A percentile compares a stretch with the other conserved stretches of the same genome.
Conservation (phyloP, 2,329 filamentous ascomycete species). For the Bipolaris bicolor region DNA sequence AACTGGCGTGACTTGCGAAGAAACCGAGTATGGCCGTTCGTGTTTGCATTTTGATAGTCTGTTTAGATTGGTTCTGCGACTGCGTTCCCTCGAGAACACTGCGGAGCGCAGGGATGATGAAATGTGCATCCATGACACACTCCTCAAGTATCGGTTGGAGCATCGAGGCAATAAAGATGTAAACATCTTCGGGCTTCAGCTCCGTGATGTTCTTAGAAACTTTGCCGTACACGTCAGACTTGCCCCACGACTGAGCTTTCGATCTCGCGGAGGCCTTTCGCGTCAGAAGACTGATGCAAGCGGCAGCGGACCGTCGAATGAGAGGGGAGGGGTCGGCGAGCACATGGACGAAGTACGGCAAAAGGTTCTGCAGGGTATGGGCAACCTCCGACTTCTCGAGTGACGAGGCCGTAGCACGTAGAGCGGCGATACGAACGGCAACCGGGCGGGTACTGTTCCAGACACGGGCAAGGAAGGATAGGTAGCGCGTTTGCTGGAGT, state of each 20-base stretch:
- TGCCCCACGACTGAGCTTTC: slow-evolving; percentile 30
- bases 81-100: slow-evolving; percentile 64
- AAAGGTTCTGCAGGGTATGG: slow-evolving; percentile 74
- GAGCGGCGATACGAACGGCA: slow-evolving; percentile 70
- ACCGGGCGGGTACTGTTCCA: slow-evolving; percentile 76
- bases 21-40: slow-evolving; percentile 72
- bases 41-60: slow-evolving; percentile 63
- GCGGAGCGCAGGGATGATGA: slow-evolving; percentile 70
- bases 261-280: slow-evolving; percentile 21
- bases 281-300: slow-evolving; percentile 58
- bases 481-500: slow-evolving; percentile 67
- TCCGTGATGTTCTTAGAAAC: slow-evolving; percentile 56
- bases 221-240: slow-evolving; percentile 64
- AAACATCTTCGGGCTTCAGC: slow-evolving; percentile 65
- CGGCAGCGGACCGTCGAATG: slow-evolving; percentile 76
- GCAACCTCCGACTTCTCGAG: slow-evolving; percentile 47
- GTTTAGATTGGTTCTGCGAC: slow-evolving; percentile 35
- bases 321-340: slow-evolving; percentile 76
- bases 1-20: slow-evolving; percentile 73
- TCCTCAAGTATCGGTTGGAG: slow-evolving; percentile 83
- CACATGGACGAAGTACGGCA: slow-evolving; percentile 81
- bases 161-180: slow-evolving; percentile 66
- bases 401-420: slow-evolving; percentile 60
- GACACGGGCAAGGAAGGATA: slow-evolving; percentile 76
- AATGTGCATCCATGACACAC: slow-evolving; percentile 77